A percentile compares a stretch with the other conserved stretches of the same genome.
These are phyloP conservation scores for Fraxinus paxiana DNA, from an alignment of 305 asterid genomes.

Conservation along the genomic window DNA sequence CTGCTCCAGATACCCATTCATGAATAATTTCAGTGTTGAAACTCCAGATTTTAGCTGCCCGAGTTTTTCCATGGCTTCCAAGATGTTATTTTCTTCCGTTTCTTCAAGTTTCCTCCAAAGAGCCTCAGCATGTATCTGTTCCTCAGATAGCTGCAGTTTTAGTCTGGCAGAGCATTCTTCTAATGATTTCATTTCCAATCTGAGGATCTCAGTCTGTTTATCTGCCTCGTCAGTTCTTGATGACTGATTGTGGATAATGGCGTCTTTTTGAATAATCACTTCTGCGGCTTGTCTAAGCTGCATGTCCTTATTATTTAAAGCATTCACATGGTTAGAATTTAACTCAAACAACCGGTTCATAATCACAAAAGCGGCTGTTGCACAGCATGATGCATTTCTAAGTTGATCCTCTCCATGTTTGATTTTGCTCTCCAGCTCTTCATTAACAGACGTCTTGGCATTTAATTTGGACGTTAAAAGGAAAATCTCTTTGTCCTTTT, in stretches of 20 bases:
- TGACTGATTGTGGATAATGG: constrained; percentile 41
- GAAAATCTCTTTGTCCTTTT: constrained; percentile 61
- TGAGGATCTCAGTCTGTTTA: constrained; percentile 46
- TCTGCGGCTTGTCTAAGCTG: constrained; percentile 45
- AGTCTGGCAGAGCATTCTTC: constrained; percentile 43
- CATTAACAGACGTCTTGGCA: constrained; percentile 37
- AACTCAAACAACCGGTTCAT: constrained; percentile 70
- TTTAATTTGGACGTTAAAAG: constrained; percentile 48
- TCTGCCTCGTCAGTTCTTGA: constrained; percentile 39
- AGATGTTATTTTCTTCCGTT: constrained; percentile 42
- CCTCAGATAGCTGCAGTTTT: constrained; percentile 44
- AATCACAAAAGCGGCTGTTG: constrained; percentile 69
- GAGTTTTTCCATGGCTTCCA: constrained; percentile 59
- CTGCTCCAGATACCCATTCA: constrained; percentile 40
- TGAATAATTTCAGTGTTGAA: constrained; percentile 53
- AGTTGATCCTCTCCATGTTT: constrained; percentile 55
- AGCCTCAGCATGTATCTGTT: constrained; percentile 36
- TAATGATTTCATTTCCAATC: constrained; percentile 39
- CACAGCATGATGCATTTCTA: constrained; percentile 59
- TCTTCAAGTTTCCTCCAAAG: constrained; percentile 48
- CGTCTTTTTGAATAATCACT: constrained; percentile 36
- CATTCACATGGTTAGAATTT: constrained; percentile 45
- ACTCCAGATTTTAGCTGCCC: constrained; percentile 57
- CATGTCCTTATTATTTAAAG: constrained; percentile 39
- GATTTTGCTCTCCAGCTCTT: constrained; percentile 48